Evolutionary conservation across 1,139 yeast genomes (phyloP).

Genomic region (Yamadazyma oceani): DNA sequence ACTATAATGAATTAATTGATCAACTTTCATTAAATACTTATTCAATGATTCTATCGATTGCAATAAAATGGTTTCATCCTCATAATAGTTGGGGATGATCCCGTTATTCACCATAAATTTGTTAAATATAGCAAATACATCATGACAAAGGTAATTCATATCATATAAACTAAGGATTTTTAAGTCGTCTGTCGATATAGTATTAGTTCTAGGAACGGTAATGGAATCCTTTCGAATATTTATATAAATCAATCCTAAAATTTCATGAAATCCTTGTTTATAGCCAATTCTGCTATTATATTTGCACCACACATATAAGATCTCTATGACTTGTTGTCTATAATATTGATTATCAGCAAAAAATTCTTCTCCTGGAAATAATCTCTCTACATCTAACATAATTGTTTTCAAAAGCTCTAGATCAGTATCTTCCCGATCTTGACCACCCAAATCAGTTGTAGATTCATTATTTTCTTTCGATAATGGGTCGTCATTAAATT

Average conservation of each 20-base stretch:
- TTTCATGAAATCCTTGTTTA: slow-evolving; percentile 72
- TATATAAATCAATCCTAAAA: slow-evolving; percentile 58
- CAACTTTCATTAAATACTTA: slow-evolving; percentile 46
- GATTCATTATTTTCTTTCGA: neutral
- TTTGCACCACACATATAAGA: slow-evolving; percentile 56
- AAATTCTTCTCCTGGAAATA: slow-evolving; percentile 59
- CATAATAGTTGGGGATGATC: slow-evolving; percentile 41
- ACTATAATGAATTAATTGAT: slow-evolving; percentile 45
- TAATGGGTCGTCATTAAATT: neutral
- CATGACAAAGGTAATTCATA: slow-evolving; percentile 40
- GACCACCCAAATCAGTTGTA: neutral
- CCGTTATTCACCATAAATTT: slow-evolving; percentile 41
- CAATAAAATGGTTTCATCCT: slow-evolving; percentile 40
- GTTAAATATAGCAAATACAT: slow-evolving; percentile 47
- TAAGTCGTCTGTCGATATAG: slow-evolving; percentile 35
- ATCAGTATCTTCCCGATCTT: slow-evolving; percentile 15
- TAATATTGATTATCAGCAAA: slow-evolving; percentile 30
- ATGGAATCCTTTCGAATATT: slow-evolving; percentile 45
- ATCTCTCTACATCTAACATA: slow-evolving; percentile 61
- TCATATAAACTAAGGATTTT: slow-evolving; percentile 41
- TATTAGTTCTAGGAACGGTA: slow-evolving; percentile 33
- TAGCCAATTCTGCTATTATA: slow-evolving; percentile 55
- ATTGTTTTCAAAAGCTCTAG: slow-evolving; percentile 42
- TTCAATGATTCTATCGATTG: slow-evolving; percentile 50
- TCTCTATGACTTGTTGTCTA: slow-evolving; percentile 47